These are phyloP conservation scores for Phoma sp. DNA, from an alignment of 2,329 filamentous ascomycete genomes.

Conservation along the genomic window DNA sequence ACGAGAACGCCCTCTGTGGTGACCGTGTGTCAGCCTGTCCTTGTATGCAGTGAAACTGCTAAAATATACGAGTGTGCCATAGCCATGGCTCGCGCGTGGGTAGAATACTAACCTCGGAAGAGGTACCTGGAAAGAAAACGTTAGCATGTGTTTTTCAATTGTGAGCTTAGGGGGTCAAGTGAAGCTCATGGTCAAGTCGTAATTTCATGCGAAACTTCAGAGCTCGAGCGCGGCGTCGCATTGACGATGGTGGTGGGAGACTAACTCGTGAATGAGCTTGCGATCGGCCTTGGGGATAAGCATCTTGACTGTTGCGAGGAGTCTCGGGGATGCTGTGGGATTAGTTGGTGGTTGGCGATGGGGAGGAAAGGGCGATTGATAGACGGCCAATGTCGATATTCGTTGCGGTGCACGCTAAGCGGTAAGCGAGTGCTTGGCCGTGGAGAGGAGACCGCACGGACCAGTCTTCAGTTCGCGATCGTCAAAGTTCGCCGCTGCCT, in stretches of 20 bases:
- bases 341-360: slow-evolving; percentile 21
- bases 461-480: slow-evolving; percentile 2
- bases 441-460: slow-evolving; percentile 12
- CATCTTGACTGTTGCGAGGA: slow-evolving; percentile 58
- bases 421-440: slow-evolving; percentile 17
- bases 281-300: slow-evolving; percentile 99
- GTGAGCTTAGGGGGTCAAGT: background rate
- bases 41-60: slow-evolving; percentile 44
- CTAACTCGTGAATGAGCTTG: slow-evolving; percentile 99
- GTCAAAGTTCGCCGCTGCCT: slow-evolving; percentile 12
- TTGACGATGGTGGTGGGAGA: slow-evolving; percentile 55
- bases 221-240: slow-evolving; percentile 31
- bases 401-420: slow-evolving; percentile 19
- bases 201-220: slow-evolving; percentile 37
- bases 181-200: slow-evolving; percentile 39
- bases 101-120: slow-evolving; percentile 51
- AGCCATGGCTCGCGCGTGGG: slow-evolving; percentile 44
- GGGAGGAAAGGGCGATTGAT: slow-evolving; percentile 6
- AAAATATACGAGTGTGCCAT: slow-evolving; percentile 46
- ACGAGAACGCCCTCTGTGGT: slow-evolving; percentile 79
- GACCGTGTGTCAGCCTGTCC: slow-evolving; percentile 53
- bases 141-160: slow-evolving; percentile 32
- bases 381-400: slow-evolving; percentile 27
- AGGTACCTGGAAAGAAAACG: slow-evolving; percentile 41
- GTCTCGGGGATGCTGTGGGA: slow-evolving; percentile 32